Evolutionary conservation across 2,329 filamentous ascomycete genomes (phyloP).

Genomic region (Neonectria hederae): DNA sequence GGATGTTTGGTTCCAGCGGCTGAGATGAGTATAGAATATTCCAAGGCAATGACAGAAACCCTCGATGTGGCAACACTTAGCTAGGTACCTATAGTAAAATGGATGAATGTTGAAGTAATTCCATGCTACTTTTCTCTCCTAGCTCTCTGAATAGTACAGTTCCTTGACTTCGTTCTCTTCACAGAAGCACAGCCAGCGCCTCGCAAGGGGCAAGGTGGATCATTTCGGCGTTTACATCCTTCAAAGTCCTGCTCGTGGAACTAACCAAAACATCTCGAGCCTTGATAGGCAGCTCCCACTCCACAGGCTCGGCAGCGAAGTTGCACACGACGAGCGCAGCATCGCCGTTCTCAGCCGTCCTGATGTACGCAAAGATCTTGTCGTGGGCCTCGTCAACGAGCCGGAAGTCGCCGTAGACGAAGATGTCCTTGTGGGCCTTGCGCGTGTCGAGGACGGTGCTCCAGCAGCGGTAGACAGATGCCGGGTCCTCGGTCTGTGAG

Average conservation of each 20-base stretch:
- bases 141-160: not conserved
- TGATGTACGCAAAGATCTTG: conserved; percentile 50
- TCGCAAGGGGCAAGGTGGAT: conserved; percentile 51
- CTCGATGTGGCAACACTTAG: not conserved
- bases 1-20: not conserved
- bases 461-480: conserved; percentile 71
- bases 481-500: conserved; percentile 56
- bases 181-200: conserved; percentile 47
- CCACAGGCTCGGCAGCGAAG: conserved; percentile 47
- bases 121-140: not conserved
- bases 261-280: conserved; percentile 49
- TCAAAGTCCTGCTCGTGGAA: conserved; percentile 42
- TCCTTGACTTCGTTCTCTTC: not conserved
- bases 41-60: not conserved
- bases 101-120: not conserved
- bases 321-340: conserved; percentile 51
- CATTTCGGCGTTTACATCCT: conserved; percentile 40
- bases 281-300: conserved; percentile 43
- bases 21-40: not conserved
- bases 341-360: conserved; percentile 45
- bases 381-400: conserved; percentile 50
- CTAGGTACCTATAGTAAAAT: not conserved
- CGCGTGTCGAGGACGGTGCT: conserved; percentile 65
- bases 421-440: conserved; percentile 68
- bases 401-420: conserved; percentile 71